phyloP scores from a whole-genome alignment of 1,284 basidiomycete genomes.

The Trametes hirsuta region DNA sequence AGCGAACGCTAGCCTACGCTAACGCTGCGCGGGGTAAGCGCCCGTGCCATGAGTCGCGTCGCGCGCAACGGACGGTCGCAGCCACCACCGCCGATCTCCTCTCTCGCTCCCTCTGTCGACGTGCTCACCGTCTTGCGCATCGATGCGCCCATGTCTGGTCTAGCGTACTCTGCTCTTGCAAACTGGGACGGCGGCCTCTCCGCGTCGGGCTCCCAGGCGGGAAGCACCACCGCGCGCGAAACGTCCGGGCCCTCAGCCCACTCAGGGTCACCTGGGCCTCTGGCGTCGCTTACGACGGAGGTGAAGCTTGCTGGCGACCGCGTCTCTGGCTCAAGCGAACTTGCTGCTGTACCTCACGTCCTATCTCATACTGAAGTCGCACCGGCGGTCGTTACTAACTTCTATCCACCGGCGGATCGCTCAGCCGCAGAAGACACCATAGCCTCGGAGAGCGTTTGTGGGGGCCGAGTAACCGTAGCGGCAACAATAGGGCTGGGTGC shows the following conservation, averaged over 20 bases:
- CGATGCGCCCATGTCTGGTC: constrained; percentile 4
- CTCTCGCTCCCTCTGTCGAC: not conserved
- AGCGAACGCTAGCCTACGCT: not conserved
- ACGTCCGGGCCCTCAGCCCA: not conserved
- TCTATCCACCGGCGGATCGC: not conserved
- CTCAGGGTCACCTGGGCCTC: constrained; percentile 7
- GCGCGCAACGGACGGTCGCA: not conserved
- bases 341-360: not conserved
- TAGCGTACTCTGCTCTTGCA: constrained; percentile 30
- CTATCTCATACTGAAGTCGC: not conserved
- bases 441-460: not conserved
- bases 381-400: too few relatives aligned
- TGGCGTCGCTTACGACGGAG: not conserved
- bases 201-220: constrained; percentile 3
- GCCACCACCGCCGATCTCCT: not conserved
- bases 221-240: constrained; percentile 8
- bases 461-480: not conserved
- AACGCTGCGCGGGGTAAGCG: not conserved
- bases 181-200: constrained; percentile 33
- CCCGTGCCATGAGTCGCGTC: constrained; percentile 3
- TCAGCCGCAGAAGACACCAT: not conserved
- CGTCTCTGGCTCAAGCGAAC: not conserved
- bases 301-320: not conserved
- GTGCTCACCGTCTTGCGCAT: not conserved
- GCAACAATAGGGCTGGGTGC: not conserved